phyloP scores from a whole-genome alignment of 352 stramenopile species.

The Pythium scleroteichum region DNA sequence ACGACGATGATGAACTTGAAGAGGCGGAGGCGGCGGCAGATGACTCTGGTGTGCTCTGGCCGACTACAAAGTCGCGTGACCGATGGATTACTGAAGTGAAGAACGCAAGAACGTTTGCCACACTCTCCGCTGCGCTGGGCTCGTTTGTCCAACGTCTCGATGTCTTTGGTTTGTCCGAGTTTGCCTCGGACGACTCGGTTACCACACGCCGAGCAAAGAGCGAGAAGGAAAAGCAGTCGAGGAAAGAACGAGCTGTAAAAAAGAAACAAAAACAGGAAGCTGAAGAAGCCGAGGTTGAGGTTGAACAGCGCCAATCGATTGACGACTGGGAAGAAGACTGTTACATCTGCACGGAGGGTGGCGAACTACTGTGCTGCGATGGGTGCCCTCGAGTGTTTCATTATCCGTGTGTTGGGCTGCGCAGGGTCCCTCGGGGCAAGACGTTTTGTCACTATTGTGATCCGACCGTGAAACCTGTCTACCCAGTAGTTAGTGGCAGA shows the following conservation, averaged over 20 bases:
- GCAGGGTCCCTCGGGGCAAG: slow-evolving; percentile 80
- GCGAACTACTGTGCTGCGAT: slow-evolving; percentile 89
- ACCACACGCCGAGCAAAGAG: slow-evolving; percentile 58
- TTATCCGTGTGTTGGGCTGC: slow-evolving; percentile 76
- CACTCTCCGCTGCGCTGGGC: slow-evolving; percentile 56
- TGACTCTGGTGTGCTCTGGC: slow-evolving; percentile 70
- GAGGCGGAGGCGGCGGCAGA: slow-evolving; percentile 52
- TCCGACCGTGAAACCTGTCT: slow-evolving; percentile 63
- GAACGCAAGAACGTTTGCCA: slow-evolving; percentile 47
- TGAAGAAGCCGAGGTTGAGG: slow-evolving; percentile 44
- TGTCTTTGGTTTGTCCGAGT: slow-evolving; percentile 59
- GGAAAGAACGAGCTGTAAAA: slow-evolving; percentile 68
- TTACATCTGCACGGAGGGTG: slow-evolving; percentile 82
- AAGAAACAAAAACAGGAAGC: slow-evolving; percentile 66
- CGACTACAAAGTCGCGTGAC: slow-evolving; percentile 62
- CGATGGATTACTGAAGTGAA: slow-evolving; percentile 74
- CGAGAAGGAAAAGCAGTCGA: slow-evolving; percentile 69
- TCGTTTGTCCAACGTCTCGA: slow-evolving; percentile 75
- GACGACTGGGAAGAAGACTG: slow-evolving; percentile 91
- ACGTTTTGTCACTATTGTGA: slow-evolving; percentile 86
- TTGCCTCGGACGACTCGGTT: slow-evolving; percentile 40
- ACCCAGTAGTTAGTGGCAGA: slow-evolving; percentile 29
- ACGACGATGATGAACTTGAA: slow-evolving; percentile 78
- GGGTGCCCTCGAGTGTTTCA: slow-evolving; percentile 93
- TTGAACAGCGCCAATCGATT: slow-evolving; percentile 45